Evolutionary conservation across 768 basidiomycete species (phyloP), one percentile per base, ranked within the genome.

Genomic region (Hirschioporus abietinus): DNA sequence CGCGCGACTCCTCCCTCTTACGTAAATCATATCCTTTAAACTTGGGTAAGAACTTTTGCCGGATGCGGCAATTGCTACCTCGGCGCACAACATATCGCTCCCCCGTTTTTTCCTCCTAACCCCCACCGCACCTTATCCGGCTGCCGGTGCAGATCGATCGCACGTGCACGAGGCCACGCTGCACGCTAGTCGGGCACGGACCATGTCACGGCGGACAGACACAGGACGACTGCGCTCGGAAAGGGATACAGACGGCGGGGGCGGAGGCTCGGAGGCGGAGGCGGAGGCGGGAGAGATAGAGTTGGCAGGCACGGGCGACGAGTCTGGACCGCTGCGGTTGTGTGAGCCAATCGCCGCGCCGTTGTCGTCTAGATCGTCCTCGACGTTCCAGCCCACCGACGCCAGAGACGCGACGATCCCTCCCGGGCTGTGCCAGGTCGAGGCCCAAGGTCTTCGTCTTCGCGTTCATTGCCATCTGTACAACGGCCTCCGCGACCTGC

Each of bases 301-400:
- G 42, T 52, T 52, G 42, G 42, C 42, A 52, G 42, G 42, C 42
- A 52, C 42, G 42, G 42, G 42, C 42, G 42, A 20, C 42, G 42
- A 15, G 42, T 52, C 42, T 52, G 42, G 42, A 20, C 42, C 42
- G 20, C 42, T 12, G 42, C n/a, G 42, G 4, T 3, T 12, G 42
- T 15, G 42, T 15, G 42, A 52, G 42, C 42, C 42, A 52, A 52
- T 52, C 42, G 42, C 42, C 20, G 42, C 42, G 42, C 12, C 42
- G 42, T 20, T 20, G 42, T 52, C 42, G 42, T 52, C 42, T 52
- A 52, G 42, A 52, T 12, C 42, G 42, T 15, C 42, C 42, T 52
- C 42, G 42, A 52, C 42, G 42, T 52, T 52, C 42, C 42, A 52
- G 42, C 42, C 42, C 42, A 52, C 42, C 42, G 42, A 52, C 42